Conservation (phyloP, 352 stramenopile species). For the Thraustotheca clavata region DNA sequence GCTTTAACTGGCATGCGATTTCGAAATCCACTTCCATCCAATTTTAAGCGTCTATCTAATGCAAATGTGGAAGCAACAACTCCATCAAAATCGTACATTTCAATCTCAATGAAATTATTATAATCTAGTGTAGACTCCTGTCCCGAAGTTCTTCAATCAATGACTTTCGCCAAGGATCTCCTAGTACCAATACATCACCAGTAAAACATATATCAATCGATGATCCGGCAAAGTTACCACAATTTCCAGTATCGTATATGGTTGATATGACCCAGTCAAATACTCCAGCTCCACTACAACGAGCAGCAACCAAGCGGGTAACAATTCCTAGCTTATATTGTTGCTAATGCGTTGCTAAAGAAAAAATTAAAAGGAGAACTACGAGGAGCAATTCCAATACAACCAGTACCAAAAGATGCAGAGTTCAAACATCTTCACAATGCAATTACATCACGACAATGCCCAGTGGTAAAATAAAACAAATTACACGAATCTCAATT, state of each 20-base stretch:
- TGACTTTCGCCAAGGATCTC: not conserved
- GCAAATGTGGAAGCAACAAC: conserved; percentile 20
- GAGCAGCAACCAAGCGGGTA: conserved; percentile 1
- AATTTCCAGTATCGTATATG: conserved; percentile 9
- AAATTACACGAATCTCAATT: not conserved
- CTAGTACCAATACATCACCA: not conserved
- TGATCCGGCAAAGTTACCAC: too few species aligned
- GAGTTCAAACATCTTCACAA: conserved; percentile 46
- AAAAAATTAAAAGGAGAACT: not conserved
- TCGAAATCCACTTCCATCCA: conserved; percentile 53
- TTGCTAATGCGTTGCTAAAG: not conserved
- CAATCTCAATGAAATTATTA: too few species aligned
- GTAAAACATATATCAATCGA: too few species aligned
- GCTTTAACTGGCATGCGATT: conserved; percentile 55
- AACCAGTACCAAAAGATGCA: conserved; percentile 37
- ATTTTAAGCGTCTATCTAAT: conserved; percentile 32
- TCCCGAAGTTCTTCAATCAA: conserved; percentile 23
- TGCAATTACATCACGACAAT: conserved; percentile 22
- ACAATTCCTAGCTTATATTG: not conserved
- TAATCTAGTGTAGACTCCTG: too few species aligned
- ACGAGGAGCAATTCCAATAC: conserved; percentile 35
- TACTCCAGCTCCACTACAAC: conserved; percentile 4
- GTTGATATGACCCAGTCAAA: not conserved
- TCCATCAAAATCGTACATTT: too few species aligned
- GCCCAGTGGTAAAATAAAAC: not conserved